These are phyloP conservation scores for Mariannaea elegans DNA, from an alignment of 2,329 filamentous ascomycete genomes.

Conservation along the genomic window DNA sequence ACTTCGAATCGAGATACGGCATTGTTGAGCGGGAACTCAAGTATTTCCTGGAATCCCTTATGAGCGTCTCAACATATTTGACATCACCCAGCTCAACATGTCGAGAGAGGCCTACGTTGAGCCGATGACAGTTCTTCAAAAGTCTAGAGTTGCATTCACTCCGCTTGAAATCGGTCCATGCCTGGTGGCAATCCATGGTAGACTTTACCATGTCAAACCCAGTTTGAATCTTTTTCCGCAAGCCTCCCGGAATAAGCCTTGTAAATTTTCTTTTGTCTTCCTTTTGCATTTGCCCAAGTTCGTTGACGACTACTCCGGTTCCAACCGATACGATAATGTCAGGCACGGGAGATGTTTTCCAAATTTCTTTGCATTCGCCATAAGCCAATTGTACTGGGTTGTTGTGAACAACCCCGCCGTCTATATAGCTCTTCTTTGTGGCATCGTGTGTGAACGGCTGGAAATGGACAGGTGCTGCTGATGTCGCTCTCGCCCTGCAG, in stretches of 20 bases:
- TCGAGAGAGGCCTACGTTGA: neutral
- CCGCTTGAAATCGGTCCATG: slow-evolving; percentile 1
- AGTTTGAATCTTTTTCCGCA: slow-evolving; percentile 3
- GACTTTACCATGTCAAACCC: slow-evolving; percentile 5
- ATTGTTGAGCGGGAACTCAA: neutral
- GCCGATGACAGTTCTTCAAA: neutral
- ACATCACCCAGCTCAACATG: neutral
- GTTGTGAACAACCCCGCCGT: slow-evolving; percentile 15
- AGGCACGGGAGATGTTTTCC: neutral
- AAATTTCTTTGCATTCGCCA: slow-evolving; percentile 14
- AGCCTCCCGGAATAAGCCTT: neutral
- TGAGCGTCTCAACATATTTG: neutral
- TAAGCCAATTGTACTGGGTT: slow-evolving; percentile 15
- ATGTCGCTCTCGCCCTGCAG: slow-evolving; percentile 27
- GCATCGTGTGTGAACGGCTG: slow-evolving; percentile 8
- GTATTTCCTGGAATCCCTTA: neutral
- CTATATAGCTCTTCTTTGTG: neutral
- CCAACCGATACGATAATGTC: slow-evolving; percentile 19
- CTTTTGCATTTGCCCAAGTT: neutral
- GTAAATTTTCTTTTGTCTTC: neutral
- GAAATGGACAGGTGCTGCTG: slow-evolving; percentile 16
- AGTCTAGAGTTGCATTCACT: neutral
- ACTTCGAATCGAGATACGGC: neutral
- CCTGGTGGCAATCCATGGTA: slow-evolving; percentile 1
- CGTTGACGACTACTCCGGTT: neutral